Conservation (phyloP, 1,284 basidiomycete species). For the Moniliophthora roreri region DNA sequence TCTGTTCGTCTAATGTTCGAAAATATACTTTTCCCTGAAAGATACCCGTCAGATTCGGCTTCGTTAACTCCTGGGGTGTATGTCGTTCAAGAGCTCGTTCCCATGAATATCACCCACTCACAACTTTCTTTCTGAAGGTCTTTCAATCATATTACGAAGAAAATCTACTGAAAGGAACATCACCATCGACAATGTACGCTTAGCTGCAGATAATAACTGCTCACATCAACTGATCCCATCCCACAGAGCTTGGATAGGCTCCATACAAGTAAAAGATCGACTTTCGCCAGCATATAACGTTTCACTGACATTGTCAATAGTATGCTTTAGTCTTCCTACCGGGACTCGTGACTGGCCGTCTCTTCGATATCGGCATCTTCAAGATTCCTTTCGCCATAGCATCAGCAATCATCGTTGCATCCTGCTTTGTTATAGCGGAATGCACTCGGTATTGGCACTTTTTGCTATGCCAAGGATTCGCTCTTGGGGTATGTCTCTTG, state of each 20-base stretch:
- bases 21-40: background rate
- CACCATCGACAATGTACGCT: constrained; percentile 43
- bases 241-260: constrained; percentile 53
- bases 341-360: constrained; percentile 47
- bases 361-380: constrained; percentile 55
- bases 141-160: constrained; percentile 35
- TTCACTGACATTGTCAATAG: constrained; percentile 17
- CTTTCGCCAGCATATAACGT: background rate
- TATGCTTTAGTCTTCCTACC: constrained; percentile 50
- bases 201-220: background rate
- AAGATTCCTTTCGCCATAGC: constrained; percentile 36
- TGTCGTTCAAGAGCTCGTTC: background rate
- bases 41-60: constrained; percentile 12
- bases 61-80: constrained; percentile 19
- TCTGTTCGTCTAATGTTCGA: background rate
- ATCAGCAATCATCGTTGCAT: constrained; percentile 40
- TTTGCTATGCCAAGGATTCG: constrained; percentile 46
- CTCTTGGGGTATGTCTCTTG: constrained; percentile 34
- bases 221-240: background rate
- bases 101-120: background rate
- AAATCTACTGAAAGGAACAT: constrained; percentile 23
- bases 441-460: constrained; percentile 52
- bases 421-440: constrained; percentile 47
- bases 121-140: constrained; percentile 8
- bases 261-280: constrained; percentile 26